phyloP scores from a whole-genome alignment of 1,284 basidiomycete species.

The Inonotus obliquus region DNA sequence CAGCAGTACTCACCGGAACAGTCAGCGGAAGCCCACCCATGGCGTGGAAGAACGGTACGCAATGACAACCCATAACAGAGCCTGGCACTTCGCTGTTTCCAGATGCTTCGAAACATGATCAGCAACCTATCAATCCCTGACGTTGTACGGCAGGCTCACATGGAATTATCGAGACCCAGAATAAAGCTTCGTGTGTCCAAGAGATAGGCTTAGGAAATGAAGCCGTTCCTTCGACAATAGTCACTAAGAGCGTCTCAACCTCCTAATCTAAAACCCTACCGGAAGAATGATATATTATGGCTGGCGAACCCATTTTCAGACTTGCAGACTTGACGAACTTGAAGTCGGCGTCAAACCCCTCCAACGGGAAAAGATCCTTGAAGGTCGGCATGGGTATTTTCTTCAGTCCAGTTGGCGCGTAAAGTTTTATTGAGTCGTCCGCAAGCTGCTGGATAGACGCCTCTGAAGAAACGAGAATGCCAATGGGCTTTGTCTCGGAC shows the following conservation, averaged over 20 bases:
- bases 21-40: slow-evolving; percentile 9
- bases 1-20: slow-evolving; percentile 6
- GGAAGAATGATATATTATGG: slow-evolving; percentile 19
- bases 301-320: slow-evolving; percentile 7
- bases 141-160: not conserved
- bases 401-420: not conserved
- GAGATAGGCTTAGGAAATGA: slow-evolving; percentile 17
- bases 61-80: slow-evolving; percentile 11
- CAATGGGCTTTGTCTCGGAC: slow-evolving; percentile 1
- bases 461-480: slow-evolving; percentile 15
- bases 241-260: not conserved
- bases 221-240: slow-evolving; percentile 14
- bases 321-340: not conserved
- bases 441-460: slow-evolving; percentile 7
- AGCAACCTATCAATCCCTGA: not conserved
- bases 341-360: not conserved
- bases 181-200: slow-evolving; percentile 9
- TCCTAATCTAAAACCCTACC: slow-evolving; percentile 1
- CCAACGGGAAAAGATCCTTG: slow-evolving; percentile 10
- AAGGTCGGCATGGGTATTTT: slow-evolving; percentile 12
- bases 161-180: slow-evolving; percentile 1
- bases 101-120: not conserved
- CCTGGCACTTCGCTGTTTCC: slow-evolving; percentile 12
- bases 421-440: not conserved
- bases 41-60: slow-evolving; percentile 18